Evolutionary conservation across 306 rosid genomes (phyloP).

Genomic region (Inga oerstediana): DNA sequence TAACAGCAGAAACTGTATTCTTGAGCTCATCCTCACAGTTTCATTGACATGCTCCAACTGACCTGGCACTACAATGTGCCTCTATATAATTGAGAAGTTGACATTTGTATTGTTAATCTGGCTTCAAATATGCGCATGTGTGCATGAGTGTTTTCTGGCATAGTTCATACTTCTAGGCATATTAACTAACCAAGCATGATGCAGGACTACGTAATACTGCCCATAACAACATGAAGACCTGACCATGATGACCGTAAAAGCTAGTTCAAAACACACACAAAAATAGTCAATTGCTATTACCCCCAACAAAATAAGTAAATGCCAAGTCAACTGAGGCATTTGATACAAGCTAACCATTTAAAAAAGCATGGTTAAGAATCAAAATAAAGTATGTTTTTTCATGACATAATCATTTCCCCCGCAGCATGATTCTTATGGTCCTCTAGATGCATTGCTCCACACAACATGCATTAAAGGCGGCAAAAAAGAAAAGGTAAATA

Average conservation of each 20-base stretch:
- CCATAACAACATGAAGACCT: neutral
- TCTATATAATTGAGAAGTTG: neutral
- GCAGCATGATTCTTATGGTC: neutral
- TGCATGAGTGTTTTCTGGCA: neutral
- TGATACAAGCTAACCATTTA: constrained; percentile 3
- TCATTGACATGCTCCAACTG: neutral
- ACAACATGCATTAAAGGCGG: neutral
- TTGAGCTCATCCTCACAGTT: neutral
- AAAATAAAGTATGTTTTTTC: neutral
- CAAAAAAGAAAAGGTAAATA: neutral
- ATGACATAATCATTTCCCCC: neutral
- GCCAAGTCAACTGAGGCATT: neutral
- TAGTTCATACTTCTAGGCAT: neutral
- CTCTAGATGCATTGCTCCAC: constrained; percentile 18
- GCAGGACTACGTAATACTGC: constrained; percentile 8
- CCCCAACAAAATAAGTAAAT: neutral
- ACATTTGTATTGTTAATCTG: neutral
- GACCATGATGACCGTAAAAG: neutral
- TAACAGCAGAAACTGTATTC: neutral
- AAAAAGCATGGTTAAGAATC: neutral
- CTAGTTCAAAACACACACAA: neutral
- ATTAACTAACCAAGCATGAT: constrained; percentile 15
- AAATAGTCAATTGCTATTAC: neutral
- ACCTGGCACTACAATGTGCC: neutral
- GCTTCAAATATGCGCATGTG: neutral